A percentile compares a stretch with the other conserved stretches of the same genome.
phyloP scores from a whole-genome alignment of 2,329 filamentous ascomycete species.

The Talaromyces sp. region DNA sequence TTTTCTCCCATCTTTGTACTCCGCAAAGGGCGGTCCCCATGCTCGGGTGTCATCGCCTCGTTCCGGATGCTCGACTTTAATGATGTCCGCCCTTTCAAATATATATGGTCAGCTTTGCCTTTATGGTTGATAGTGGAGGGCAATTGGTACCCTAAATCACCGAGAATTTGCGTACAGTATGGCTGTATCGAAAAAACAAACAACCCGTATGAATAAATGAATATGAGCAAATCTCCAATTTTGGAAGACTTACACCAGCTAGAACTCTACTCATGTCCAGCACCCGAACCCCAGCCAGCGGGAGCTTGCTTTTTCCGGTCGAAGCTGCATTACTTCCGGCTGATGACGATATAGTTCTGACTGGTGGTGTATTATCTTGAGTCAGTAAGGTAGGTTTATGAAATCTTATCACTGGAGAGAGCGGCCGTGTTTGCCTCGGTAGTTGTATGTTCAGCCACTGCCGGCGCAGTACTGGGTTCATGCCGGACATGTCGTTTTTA shows the following conservation, averaged over 20 bases:
- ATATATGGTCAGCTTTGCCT: not conserved
- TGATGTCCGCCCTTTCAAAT: conserved; percentile 76
- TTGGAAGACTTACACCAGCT: conserved; percentile 5
- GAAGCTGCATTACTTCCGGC: not conserved
- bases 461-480: not conserved
- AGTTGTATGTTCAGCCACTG: not conserved
- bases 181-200: not conserved
- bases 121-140: conserved; percentile 16
- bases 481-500: not conserved
- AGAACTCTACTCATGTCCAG: conserved; percentile 12
- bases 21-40: conserved; percentile 93
- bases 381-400: not conserved
- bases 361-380: not conserved
- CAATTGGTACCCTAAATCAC: conserved; percentile 10
- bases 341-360: not conserved
- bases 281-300: conserved; percentile 1
- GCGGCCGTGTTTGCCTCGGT: not conserved
- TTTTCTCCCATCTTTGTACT: conserved; percentile 61
- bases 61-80: conserved; percentile 93
- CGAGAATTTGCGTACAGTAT: conserved; percentile 17
- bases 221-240: not conserved
- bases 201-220: not conserved
- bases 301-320: conserved; percentile 1
- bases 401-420: not conserved
- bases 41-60: conserved; percentile 90